Evolutionary conservation across 441 rosid genomes (phyloP), one percentile per base, ranked within the genome.

Genomic region (Populus hybrid): DNA sequence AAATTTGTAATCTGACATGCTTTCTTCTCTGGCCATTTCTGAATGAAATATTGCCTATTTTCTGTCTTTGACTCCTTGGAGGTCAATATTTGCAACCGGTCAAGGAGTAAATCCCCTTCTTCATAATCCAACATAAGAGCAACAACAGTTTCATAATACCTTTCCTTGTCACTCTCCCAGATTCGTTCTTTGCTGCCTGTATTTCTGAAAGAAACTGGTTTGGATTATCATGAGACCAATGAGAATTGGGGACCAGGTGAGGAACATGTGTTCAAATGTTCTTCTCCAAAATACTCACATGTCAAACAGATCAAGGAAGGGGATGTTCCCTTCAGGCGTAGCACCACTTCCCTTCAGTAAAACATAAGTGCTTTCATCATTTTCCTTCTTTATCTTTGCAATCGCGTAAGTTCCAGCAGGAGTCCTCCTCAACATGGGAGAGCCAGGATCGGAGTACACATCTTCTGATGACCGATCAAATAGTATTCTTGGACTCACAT

Each of bases 391-490:
- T 75, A 90, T 73, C 83, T 85, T 93, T 75, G 99, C 99, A 81
- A 95, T 90, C 78, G 93, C 93, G 72, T 93, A 93, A 12, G 89
- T 91, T 35, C 95, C 99, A 76, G 88, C 66, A 61, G 82, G 73
- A 20, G 97, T 92, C 87, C 99, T 95, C 79, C 97, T 91, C 83
- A 88, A 81, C 97, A 95, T 90, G 66, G 99, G 93, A 70, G 97
- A 93, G 73, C 99, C 98, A 81, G 99, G 99, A 85, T 95, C 98
- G 23, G 99, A 93, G 83, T 95, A 95, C 71, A 89, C 98, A 86
- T 95, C 98, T 83, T 95, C 99, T 1, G 95, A 95, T 79, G 99
- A 95, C 81, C 99, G 87, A 84, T 95, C 98, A 87, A 95, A 95
- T 74, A 95, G 85, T 80, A 95, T 86, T 59, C 90, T 90, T 66